These are phyloP conservation scores for Lepiota brunneoincarnata DNA, from an alignment of 768 basidiomycete species.

Conservation along the genomic window DNA sequence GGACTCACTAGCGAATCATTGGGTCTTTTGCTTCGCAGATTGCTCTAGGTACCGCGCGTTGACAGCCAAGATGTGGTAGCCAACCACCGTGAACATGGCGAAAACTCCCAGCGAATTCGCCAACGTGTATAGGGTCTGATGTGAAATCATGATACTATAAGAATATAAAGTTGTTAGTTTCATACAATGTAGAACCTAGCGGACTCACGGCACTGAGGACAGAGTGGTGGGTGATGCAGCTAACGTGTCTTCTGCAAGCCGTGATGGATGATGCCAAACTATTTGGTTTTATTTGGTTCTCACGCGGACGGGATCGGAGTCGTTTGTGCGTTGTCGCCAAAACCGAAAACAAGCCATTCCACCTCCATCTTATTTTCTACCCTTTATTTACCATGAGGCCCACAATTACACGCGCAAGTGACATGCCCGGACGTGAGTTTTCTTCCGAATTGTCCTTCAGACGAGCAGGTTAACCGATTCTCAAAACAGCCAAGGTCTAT, in stretches of 20 bases:
- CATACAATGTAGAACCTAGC: background rate
- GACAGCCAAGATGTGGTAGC: constrained; percentile 89
- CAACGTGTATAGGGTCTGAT: constrained; percentile 76
- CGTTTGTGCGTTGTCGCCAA: constrained; percentile 17
- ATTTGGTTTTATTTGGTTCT: constrained; percentile 28
- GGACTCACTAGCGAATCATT: background rate
- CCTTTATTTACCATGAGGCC: constrained; percentile 53
- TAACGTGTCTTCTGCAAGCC: constrained; percentile 1
- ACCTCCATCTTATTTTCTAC: constrained; percentile 17
- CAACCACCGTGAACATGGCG: constrained; percentile 85
- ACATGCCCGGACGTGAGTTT: constrained; percentile 82
- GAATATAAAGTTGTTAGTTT: background rate
- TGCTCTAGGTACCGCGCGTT: constrained; percentile 51
- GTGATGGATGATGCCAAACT: constrained; percentile 15
- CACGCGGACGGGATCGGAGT: constrained; percentile 35
- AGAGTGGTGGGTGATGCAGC: constrained; percentile 1
- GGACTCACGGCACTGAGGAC: constrained; percentile 2
- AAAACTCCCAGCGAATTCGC: constrained; percentile 81
- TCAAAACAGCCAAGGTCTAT: constrained; percentile 66
- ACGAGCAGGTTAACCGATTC: background rate
- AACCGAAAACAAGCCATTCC: constrained; percentile 14
- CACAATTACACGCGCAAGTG: constrained; percentile 55
- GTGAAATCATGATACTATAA: constrained; percentile 63
- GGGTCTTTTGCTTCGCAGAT: constrained; percentile 17
- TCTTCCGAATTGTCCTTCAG: background rate